Conservation (phyloP, 768 basidiomycete species). For the Pleurotus tuber-regium region DNA sequence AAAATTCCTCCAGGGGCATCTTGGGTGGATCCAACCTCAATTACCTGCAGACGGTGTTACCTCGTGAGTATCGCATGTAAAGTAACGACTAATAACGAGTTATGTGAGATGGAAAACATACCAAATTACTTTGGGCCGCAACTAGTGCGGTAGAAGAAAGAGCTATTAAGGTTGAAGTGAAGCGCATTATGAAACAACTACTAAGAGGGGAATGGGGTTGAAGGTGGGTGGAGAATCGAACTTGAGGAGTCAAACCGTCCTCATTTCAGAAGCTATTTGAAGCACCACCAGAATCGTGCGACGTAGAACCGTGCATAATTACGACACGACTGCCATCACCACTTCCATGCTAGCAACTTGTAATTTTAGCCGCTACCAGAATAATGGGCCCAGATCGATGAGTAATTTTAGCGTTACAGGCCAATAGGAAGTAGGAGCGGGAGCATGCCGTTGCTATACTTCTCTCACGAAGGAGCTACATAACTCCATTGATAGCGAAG, state of each 20-base stretch:
- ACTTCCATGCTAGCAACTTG: not conserved
- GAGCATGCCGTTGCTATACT: no score
- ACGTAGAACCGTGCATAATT: not conserved
- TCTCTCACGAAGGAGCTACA: no score
- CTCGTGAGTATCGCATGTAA: not conserved
- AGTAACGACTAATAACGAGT: not conserved
- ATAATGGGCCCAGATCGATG: not conserved
- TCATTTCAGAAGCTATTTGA: not conserved
- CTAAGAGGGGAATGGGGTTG: not conserved
- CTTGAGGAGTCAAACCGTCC: not conserved
- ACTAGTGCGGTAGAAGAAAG: not conserved
- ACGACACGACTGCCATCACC: not conserved
- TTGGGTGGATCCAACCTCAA: constrained; percentile 37
- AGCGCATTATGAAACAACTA: not conserved
- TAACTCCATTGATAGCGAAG: no score
- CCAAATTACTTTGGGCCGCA: constrained; percentile 1
- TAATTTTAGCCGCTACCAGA: not conserved
- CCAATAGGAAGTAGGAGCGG: not conserved
- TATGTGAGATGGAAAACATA: not conserved
- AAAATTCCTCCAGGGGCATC: constrained; percentile 33
- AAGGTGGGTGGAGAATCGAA: not conserved
- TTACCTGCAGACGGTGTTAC: constrained; percentile 17
- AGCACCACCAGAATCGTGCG: not conserved
- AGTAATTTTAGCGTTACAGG: not conserved
- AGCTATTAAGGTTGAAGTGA: not conserved